A percentile compares a stretch with the other conserved stretches of the same genome.
phyloP scores from a whole-genome alignment of 345 rosid genomes.

The Citrus medica region DNA sequence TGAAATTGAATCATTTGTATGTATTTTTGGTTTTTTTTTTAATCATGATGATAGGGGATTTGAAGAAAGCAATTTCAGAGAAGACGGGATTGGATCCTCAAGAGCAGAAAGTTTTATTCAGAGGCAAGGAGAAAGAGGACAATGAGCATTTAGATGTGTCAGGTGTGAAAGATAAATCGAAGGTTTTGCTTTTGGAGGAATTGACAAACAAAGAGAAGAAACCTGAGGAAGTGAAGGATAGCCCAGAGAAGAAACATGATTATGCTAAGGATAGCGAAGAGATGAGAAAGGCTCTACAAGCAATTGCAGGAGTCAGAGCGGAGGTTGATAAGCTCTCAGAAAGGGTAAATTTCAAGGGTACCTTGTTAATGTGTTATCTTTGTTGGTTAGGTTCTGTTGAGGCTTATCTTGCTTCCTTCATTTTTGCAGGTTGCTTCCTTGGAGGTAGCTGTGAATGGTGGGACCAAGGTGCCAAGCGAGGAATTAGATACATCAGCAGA shows the following conservation, averaged over 20 bases:
- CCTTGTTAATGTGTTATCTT: background rate
- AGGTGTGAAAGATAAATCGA: conserved; percentile 70
- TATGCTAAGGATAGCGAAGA: conserved; percentile 32
- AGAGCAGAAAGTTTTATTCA: conserved; percentile 54
- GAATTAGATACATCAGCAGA: conserved; percentile 69
- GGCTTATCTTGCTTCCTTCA: background rate
- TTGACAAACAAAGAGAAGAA: conserved; percentile 30
- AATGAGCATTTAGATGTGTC: conserved; percentile 45
- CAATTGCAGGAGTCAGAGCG: conserved; percentile 43
- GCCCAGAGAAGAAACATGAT: conserved; percentile 26
- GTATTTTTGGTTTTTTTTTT: background rate
- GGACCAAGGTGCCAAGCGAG: conserved; percentile 50
- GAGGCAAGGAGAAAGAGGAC: conserved; percentile 78
- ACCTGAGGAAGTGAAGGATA: conserved; percentile 27
- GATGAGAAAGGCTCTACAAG: conserved; percentile 46
- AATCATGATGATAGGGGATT: conserved; percentile 44
- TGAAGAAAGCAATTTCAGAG: conserved; percentile 53
- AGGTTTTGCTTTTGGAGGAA: conserved; percentile 56
- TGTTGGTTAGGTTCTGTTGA: background rate
- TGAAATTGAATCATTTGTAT: background rate
- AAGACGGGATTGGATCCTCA: conserved; percentile 47
- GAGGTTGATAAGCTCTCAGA: conserved; percentile 80
- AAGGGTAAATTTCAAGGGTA: conserved; percentile 40
- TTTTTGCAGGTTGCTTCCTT: conserved; percentile 59
- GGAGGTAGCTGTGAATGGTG: conserved; percentile 61